phyloP scores from a whole-genome alignment of 768 basidiomycete genomes.

The Agrocybe chaxingu region DNA sequence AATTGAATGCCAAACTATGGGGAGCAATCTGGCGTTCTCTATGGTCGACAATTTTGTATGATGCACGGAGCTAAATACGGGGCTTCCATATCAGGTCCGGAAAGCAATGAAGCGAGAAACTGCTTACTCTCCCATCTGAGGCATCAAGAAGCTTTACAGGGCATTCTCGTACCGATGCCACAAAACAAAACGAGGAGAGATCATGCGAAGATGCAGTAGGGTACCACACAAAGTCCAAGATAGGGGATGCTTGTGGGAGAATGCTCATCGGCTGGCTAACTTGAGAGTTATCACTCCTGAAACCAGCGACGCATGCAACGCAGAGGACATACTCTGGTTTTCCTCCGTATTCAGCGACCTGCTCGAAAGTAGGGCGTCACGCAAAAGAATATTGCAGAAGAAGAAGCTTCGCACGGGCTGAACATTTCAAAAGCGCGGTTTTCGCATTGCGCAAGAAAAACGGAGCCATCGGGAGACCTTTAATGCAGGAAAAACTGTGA shows the following conservation, averaged over 20 bases:
- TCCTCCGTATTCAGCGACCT: too few relatives aligned
- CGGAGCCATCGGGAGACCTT: slow-evolving; percentile 14
- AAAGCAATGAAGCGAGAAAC: not conserved
- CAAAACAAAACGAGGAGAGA: slow-evolving; percentile 74
- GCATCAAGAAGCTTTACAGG: slow-evolving; percentile 88
- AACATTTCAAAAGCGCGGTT: slow-evolving; percentile 7
- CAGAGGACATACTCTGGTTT: too few relatives aligned
- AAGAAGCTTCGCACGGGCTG: not conserved
- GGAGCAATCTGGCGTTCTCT: slow-evolving; percentile 90
- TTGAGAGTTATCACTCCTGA: too few relatives aligned
- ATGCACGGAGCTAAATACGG: slow-evolving; percentile 73
- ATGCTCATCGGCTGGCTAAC: too few relatives aligned
- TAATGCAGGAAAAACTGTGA: too few relatives aligned
- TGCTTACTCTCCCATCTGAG: slow-evolving; percentile 63
- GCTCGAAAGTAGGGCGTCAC: too few relatives aligned
- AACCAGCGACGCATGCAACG: too few relatives aligned
- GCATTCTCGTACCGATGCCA: slow-evolving; percentile 78
- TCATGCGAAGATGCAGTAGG: slow-evolving; percentile 62
- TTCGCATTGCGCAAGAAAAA: slow-evolving; percentile 12
- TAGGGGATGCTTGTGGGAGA: slow-evolving; percentile 59
- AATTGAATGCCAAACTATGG: slow-evolving; percentile 77
- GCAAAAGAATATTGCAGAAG: too few relatives aligned
- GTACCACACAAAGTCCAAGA: slow-evolving; percentile 84
- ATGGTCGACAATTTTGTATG: slow-evolving; percentile 90
- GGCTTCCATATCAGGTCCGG: not conserved